These are phyloP conservation scores for Stephanodiscus minutulus DNA, from an alignment of 108 stramenopile genomes.

Conservation along the genomic window DNA sequence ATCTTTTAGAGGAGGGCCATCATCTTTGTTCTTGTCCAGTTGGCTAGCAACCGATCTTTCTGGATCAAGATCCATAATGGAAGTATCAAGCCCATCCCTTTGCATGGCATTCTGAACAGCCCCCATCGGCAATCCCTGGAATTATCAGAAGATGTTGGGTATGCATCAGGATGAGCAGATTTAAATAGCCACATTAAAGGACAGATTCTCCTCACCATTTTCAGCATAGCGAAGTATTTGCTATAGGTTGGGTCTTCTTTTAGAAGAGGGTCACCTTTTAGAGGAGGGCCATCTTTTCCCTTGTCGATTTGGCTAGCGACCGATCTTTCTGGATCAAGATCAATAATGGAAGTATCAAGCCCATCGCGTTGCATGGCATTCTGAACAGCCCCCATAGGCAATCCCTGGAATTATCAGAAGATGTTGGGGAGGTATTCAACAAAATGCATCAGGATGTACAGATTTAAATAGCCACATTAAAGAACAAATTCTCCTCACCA, in stretches of 20 bases:
- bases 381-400: slow-evolving; percentile 23
- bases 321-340: slow-evolving; percentile 68
- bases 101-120: slow-evolving; percentile 72
- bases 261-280: slow-evolving; percentile 54
- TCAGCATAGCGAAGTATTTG: slow-evolving; percentile 82
- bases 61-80: slow-evolving; percentile 70
- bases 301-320: no score
- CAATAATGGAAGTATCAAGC: slow-evolving; percentile 70
- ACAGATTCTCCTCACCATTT: slow-evolving; percentile 36
- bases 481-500: slow-evolving; percentile 18
- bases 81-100: slow-evolving; percentile 73
- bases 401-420: not conserved
- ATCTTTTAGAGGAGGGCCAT: slow-evolving; percentile 69
- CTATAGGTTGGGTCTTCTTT: slow-evolving; percentile 77
- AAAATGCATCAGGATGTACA: not conserved
- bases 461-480: no score
- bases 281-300: not conserved
- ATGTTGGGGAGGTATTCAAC: not conserved
- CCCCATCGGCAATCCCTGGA: slow-evolving; percentile 71
- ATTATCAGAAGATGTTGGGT: not conserved
- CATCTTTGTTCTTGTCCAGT: slow-evolving; percentile 7
- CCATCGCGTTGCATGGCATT: slow-evolving; percentile 74
- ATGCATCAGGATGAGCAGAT: not conserved
- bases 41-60: slow-evolving; percentile 40
- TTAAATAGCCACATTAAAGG: not conserved